phyloP scores from a whole-genome alignment of 345 rosid genomes.

The Corymbia maculata region DNA sequence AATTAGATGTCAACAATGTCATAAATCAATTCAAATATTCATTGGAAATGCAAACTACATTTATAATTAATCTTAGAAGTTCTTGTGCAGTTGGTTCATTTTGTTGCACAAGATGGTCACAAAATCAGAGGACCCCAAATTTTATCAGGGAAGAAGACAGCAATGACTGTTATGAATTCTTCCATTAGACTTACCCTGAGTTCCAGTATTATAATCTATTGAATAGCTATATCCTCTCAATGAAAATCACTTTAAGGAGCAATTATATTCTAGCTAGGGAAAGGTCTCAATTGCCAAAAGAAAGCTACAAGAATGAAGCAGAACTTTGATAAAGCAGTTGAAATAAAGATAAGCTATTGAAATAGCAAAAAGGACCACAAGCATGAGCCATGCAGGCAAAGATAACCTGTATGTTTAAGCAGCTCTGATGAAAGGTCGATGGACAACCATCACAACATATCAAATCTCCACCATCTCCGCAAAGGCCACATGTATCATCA shows the following conservation, averaged over 20 bases:
- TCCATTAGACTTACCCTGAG: background rate
- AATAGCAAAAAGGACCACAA: background rate
- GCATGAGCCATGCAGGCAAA: background rate
- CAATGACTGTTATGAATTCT: background rate
- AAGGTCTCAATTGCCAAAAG: background rate
- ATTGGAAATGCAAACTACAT: background rate
- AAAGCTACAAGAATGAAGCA: background rate
- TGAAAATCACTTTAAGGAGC: background rate
- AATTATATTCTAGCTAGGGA: background rate
- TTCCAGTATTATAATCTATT: background rate
- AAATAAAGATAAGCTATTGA: background rate
- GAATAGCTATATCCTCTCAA: background rate
- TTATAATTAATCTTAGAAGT: background rate
- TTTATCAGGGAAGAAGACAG: background rate
- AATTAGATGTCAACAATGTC: background rate
- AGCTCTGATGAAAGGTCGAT: constrained; percentile 88
- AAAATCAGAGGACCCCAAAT: background rate
- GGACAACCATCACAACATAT: constrained; percentile 97
- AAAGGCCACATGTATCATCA: constrained; percentile 95
- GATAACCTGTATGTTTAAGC: constrained; percentile 63
- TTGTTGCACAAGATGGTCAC: background rate
- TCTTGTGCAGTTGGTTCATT: background rate
- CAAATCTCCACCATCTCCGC: constrained; percentile 98
- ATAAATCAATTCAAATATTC: background rate
- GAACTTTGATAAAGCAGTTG: background rate